Evolutionary conservation across 192 early-diverging fungal species (phyloP), one percentile per base, ranked within the genome.

Genomic region (Martensiomyces pterosporus): DNA sequence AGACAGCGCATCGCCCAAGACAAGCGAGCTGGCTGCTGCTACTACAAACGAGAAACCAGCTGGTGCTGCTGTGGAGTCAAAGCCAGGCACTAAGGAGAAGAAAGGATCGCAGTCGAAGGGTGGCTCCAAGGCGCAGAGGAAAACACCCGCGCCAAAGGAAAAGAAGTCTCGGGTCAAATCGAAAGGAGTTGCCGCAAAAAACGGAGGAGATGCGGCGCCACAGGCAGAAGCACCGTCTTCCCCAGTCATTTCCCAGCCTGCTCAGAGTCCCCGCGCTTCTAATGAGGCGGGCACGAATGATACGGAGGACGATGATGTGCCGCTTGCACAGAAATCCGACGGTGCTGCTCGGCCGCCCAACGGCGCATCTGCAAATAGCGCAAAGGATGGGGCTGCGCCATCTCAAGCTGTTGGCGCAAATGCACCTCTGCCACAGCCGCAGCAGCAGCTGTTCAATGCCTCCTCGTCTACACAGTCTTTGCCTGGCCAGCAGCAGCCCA

Each of bases 111-210:
- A 33, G 19, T 4, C 60, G 19, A 67, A 55, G 46, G 39, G 45
- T 10, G 50, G 58, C 9, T 21, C 58, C 3, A 54, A 63, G 49
- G 34, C 36, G 9, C 1, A 32, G 2, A 39, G 53, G 42, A 68
- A 68, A 22, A 49, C 42, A 22, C 36, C 62, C 1, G 24, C 18
- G 24, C 33, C 53, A 34, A 65, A 57, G 35, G 62, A 65, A 49
- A 60, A 51, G 41, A 72, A 72, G 42, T 33, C 62, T 10, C 52
- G 60, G 18, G 59, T 40, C 15, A 65, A 61, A 45, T 14, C 55
- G 7, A 63, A 63, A 26, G 26, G 47, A 16, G 57, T 52, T 3
- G 39, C 39, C n/a, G 51, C 59, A 37, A 54, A 52, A 46, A 25
- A 18, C 21, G 44, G 41, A 5, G 36, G 18, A 7, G 15, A 32